A percentile compares a stretch with the other conserved stretches of the same genome.
Conservation (phyloP, 2,329 filamentous ascomycete genomes). For the Pseudopyricularia javanii region DNA sequence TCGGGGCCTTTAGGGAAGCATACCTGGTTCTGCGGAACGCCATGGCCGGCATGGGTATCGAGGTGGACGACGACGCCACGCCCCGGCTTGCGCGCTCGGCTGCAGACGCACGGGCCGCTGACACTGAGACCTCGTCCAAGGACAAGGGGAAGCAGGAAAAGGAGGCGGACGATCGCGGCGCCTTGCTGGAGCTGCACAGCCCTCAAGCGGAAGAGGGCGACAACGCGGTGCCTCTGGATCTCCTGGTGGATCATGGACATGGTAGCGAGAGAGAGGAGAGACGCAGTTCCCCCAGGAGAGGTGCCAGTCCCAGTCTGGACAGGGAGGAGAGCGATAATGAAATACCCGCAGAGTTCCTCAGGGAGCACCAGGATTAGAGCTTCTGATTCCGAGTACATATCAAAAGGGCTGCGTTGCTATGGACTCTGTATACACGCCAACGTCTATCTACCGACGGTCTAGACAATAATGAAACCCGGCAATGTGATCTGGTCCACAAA, state of each 20-base stretch:
- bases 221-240: slow-evolving; percentile 1
- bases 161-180: background rate
- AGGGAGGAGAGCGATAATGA: slow-evolving; percentile 31
- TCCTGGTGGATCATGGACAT: background rate
- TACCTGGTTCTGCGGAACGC: slow-evolving; percentile 16
- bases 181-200: background rate
- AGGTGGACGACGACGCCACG: slow-evolving; percentile 9
- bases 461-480: too few species aligned
- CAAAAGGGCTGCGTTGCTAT: too few species aligned
- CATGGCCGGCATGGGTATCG: slow-evolving; percentile 16
- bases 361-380: slow-evolving; percentile 22
- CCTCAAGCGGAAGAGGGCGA: slow-evolving; percentile 9
- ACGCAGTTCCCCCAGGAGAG: background rate
- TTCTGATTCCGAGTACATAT: background rate
- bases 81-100: slow-evolving; percentile 12
- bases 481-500: too few species aligned
- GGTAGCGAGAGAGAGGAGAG: slow-evolving; percentile 1
- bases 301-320: slow-evolving; percentile 4
- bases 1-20: slow-evolving; percentile 20
- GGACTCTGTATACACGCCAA: too few species aligned
- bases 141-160: slow-evolving; percentile 10
- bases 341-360: slow-evolving; percentile 38
- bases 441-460: too few species aligned
- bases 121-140: slow-evolving; percentile 11
- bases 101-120: background rate